Base-by-base conservation (phyloP, 106 monocot species). In the Acorus gramineus region DNA sequence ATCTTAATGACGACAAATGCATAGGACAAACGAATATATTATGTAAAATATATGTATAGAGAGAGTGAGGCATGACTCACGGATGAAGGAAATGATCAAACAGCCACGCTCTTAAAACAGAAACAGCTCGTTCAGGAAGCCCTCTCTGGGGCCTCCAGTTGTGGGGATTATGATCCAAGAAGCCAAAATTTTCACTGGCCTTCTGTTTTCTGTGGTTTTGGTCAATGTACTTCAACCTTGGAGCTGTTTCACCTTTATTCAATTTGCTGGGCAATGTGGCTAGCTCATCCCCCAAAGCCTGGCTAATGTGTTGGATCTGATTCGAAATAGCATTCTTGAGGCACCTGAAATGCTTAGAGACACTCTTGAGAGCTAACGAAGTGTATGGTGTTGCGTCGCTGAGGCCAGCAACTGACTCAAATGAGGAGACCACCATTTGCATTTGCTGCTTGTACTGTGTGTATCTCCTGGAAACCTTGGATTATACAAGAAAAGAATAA, bases 381-480 rank as follows among this genome's bases (percentile, higher is more conserved):
- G 83, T 50, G 62, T 83, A 83, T 8, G 87, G 87, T 45, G 80
- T 87, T 12, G 83, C 83, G 0, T 74, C 56, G 49, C 80, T 80
- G 12, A 83, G 80, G 4, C 87, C 87, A 0, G 83, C 68, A 2
- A 87, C 83, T 0, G 80, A 69, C 46, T 87, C 87, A 55, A 87
- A 87, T 8, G 87, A 77, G 2, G 83, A 83, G 42, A 83, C 77
- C 49, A 87, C 87, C 77, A 77, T 77, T 54, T 87, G 87, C 77
- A 87, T 80, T 61, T 87, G 87, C 56, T 87, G 87, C 50, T 87
- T 77, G 46, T 83, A 87, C n/a, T 87, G 87, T 66, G 83, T 87
- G 76, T 87, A 87, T 66, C 80, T 80, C 69, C 77, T 74, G 74
- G 80, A 80, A 46, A 83, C 80, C 82, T 86, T 70, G 9, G 54